phyloP scores from a whole-genome alignment of 192 early-diverging fungal species.

The Entomortierella chlamydospora region DNA sequence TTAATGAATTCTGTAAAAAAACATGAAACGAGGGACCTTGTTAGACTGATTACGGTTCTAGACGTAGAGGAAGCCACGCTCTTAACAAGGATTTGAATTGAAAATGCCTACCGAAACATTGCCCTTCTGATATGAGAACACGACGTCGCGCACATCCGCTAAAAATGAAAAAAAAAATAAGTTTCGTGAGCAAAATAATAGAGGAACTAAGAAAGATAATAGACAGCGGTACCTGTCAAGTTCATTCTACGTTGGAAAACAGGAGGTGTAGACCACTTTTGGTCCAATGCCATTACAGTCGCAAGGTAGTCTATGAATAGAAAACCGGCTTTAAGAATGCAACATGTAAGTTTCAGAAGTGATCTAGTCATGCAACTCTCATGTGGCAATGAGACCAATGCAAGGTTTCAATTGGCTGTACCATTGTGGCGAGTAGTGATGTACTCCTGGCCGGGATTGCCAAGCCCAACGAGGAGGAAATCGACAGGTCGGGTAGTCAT shows the following conservation, averaged over 20 bases:
- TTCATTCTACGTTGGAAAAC: slow-evolving; percentile 50
- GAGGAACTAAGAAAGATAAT: neutral
- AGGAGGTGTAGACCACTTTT: slow-evolving; percentile 49
- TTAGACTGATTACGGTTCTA: too few relatives aligned
- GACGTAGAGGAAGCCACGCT: too few relatives aligned
- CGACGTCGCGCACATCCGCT: slow-evolving; percentile 68
- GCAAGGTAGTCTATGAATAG: slow-evolving; percentile 71
- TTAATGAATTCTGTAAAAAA: slow-evolving; percentile 58
- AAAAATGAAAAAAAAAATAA: neutral
- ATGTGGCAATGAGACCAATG: neutral
- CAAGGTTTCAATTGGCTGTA: slow-evolving; percentile 7
- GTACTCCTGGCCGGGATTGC: slow-evolving; percentile 62
- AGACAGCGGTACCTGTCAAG: slow-evolving; percentile 33
- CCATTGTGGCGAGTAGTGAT: slow-evolving; percentile 68
- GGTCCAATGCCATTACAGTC: slow-evolving; percentile 65
- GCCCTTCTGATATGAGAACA: slow-evolving; percentile 54
- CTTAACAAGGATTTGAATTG: too few relatives aligned
- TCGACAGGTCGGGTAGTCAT: slow-evolving; percentile 60
- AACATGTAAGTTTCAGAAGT: neutral
- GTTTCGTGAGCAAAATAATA: neutral
- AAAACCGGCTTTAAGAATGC: slow-evolving; percentile 58
- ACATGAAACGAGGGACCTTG: neutral
- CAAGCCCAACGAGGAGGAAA: slow-evolving; percentile 66
- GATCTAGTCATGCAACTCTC: neutral
- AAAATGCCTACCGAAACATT: slow-evolving; percentile 31